Conservation (phyloP, 2,329 filamentous ascomycete genomes). For the Waltergamsia citrina region DNA sequence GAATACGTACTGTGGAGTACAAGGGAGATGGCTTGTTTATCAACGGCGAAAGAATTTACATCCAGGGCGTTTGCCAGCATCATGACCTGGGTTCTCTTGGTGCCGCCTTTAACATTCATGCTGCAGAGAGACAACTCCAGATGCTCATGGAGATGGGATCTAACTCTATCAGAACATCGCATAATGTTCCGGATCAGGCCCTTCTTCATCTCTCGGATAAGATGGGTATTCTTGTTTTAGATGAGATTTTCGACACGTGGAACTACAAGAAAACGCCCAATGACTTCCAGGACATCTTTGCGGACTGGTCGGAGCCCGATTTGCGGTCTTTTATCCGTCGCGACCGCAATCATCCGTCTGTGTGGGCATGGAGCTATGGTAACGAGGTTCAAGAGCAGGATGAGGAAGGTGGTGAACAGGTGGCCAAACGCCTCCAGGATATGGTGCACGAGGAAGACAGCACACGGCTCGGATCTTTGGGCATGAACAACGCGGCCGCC, state of each 20-base stretch:
- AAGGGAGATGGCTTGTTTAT: conserved; percentile 29
- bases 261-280: conserved; percentile 28
- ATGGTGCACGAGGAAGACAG: conserved; percentile 36
- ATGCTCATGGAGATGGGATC: conserved; percentile 37
- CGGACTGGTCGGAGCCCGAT: conserved; percentile 43
- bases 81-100: conserved; percentile 40
- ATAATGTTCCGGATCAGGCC: conserved; percentile 42
- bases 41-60: conserved; percentile 31
- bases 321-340: conserved; percentile 38
- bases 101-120: conserved; percentile 38
- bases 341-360: conserved; percentile 45
- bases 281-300: conserved; percentile 41
- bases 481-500: conserved; percentile 34
- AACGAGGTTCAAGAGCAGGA: conserved; percentile 39
- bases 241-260: conserved; percentile 46
- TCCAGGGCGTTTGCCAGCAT: conserved; percentile 41
- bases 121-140: conserved; percentile 36
- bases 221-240: conserved; percentile 38
- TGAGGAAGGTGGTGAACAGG: conserved; percentile 16
- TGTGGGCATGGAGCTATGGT: conserved; percentile 41
- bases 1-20: conserved; percentile 33
- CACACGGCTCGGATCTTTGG: conserved; percentile 31
- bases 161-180: conserved; percentile 40
- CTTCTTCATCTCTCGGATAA: conserved; percentile 38
- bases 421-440: conserved; percentile 24